Evolutionary conservation across 257 asterid genomes (phyloP).

Genomic region (Petrea volubilis): DNA sequence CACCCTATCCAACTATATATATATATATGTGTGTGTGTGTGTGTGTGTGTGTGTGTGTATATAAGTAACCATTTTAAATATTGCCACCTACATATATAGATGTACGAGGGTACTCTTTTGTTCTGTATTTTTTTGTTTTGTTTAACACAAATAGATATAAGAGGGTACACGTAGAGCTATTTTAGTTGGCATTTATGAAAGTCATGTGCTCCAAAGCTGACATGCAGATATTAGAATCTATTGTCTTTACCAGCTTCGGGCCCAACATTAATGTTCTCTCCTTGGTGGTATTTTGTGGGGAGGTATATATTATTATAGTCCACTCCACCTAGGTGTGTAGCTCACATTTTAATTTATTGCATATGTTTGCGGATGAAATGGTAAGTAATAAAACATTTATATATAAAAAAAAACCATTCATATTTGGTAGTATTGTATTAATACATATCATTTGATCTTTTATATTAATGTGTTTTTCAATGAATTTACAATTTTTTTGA

Average conservation of each 20-base stretch:
- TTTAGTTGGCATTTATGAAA: slow-evolving; percentile 25
- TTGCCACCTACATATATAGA: neutral
- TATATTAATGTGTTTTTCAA: no score
- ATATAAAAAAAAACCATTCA: no score
- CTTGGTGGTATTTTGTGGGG: no score
- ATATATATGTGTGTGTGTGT: no score
- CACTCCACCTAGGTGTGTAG: neutral
- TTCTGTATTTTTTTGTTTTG: neutral
- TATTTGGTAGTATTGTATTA: no score
- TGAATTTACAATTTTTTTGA: no score
- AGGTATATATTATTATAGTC: neutral
- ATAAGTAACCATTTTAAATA: no score
- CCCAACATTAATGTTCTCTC: slow-evolving; percentile 9
- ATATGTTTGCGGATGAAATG: neutral
- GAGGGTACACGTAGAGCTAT: slow-evolving; percentile 31
- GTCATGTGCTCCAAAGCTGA: slow-evolving; percentile 34
- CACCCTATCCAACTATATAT: neutral
- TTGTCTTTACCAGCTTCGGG: neutral
- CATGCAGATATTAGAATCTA: slow-evolving; percentile 13
- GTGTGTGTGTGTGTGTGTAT: no score
- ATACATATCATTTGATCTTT: no score
- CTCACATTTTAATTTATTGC: neutral
- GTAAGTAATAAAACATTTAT: neutral
- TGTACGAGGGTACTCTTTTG: neutral
- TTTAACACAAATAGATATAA: neutral